Base-by-base conservation (phyloP, 2,329 filamentous ascomycete genomes). In the Aspergillus sp. region DNA sequence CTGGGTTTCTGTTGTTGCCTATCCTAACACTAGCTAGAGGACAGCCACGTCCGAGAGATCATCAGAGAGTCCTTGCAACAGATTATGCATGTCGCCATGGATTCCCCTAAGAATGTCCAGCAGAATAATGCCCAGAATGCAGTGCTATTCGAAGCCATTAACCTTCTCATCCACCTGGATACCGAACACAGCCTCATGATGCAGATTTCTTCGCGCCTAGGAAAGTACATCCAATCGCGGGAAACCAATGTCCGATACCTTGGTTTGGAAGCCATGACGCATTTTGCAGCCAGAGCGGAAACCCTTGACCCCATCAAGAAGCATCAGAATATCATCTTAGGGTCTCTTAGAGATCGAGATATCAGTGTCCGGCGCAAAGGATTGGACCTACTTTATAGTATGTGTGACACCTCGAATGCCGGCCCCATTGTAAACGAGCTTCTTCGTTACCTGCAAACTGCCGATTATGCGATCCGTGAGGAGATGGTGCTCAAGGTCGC, bases 401-500 rank as follows among this genome's bases (percentile, higher is more conserved):
- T 98, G 93, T 98, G 94, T 66, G 93, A 98, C 68, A 81, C 87
- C 30, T 85, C 85, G n/a, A 98, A 98, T 67, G 90, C 93, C 6
- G 86, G 88, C 52, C 84, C 88, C 7, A 95, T 98, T 53, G 93
- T 98, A 33, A 86, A 87, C 47, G 93, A 98, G 70, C 82, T 98
- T 40, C 72, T 98, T 42, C 88, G 91, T 54, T 97, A 96, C 66
- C 79, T 98, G 7, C 91, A 96, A 61, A 95, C 89, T 44, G 93
- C 93, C 38, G 93, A 98, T 67, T 98, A 95, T 66, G 91, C 91
- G 5, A 96, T 98, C 58, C 83, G 94, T 51, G 94, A 98, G 71
- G 93, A 98, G 67, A 98, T 98, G 93, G 93, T 97, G 4, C 76
- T 98, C 50, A 98, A 98, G 72, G 95, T 98, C 68, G 93, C 93